Conservation (phyloP, 2,329 filamentous ascomycete species). For the Ophiostoma piceae region DNA sequence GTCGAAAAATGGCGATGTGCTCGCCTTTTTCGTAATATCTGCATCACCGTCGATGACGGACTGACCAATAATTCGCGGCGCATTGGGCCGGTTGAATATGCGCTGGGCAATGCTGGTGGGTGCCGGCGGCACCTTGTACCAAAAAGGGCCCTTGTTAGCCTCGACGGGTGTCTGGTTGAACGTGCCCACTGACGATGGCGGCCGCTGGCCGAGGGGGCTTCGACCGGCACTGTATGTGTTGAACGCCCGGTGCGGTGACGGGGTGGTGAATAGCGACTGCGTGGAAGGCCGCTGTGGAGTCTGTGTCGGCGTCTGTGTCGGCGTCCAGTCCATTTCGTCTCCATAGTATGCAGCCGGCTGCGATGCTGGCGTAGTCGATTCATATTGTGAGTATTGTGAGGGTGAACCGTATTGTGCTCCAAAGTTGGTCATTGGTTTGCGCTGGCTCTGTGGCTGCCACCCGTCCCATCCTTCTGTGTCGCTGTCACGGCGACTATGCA, state of each 20-base stretch:
- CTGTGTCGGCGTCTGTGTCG: conserved; percentile 43
- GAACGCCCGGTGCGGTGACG: conserved; percentile 53
- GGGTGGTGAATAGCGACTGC: conserved; percentile 30
- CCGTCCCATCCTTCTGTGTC: conserved; percentile 22
- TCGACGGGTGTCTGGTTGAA: conserved; percentile 46
- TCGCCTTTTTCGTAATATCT: conserved; percentile 34
- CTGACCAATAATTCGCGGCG: conserved; percentile 41
- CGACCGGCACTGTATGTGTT: conserved; percentile 36
- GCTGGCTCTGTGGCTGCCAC: conserved; percentile 10
- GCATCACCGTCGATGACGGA: background rate
- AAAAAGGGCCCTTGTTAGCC: conserved; percentile 53
- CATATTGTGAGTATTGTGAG: background rate
- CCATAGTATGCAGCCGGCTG: conserved; percentile 31
- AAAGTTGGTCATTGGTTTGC: background rate
- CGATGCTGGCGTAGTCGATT: background rate
- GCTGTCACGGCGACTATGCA: background rate
- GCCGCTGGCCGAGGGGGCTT: background rate
- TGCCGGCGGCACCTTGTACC: conserved; percentile 64
- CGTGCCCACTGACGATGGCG: conserved; percentile 23
- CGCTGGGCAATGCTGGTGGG: conserved; percentile 61
- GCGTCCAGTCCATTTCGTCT: conserved; percentile 71
- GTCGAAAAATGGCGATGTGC: background rate
- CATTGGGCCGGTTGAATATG: conserved; percentile 56
- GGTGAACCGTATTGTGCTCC: background rate
- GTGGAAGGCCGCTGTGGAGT: conserved; percentile 37